Evolutionary conservation across 441 rosid species (phyloP).

Genomic region (Mallotus repandus): DNA sequence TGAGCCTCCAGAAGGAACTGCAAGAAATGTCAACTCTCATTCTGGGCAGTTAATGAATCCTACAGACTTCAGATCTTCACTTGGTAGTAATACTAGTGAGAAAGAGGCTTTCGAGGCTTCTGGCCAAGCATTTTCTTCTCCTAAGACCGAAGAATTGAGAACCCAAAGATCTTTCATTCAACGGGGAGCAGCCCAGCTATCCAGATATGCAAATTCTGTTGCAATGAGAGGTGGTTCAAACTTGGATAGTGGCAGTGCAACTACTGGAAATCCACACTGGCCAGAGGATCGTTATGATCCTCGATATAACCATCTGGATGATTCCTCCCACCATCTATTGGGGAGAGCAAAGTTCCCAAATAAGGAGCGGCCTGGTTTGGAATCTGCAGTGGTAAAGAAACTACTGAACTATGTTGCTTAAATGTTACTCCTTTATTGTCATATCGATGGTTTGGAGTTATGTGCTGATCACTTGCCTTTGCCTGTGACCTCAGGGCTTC

Average conservation of each 20-base stretch:
- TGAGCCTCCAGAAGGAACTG: slow-evolving; percentile 39
- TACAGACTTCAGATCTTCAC: slow-evolving; percentile 29
- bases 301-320: slow-evolving; percentile 34
- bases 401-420: background rate
- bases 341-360: slow-evolving; percentile 38
- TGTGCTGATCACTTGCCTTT: slow-evolving; percentile 7
- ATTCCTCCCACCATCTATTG: slow-evolving; percentile 52
- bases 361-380: slow-evolving; percentile 43
- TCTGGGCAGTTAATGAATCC: slow-evolving; percentile 35
- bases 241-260: slow-evolving; percentile 44
- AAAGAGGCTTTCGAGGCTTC: slow-evolving; percentile 29
- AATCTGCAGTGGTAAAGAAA: slow-evolving; percentile 42
- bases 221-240: slow-evolving; percentile 65
- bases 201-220: slow-evolving; percentile 75
- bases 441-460: background rate
- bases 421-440: background rate
- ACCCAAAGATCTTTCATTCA: slow-evolving; percentile 46
- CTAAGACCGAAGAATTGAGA: slow-evolving; percentile 36
- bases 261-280: slow-evolving; percentile 36
- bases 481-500: slow-evolving; percentile 40
- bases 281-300: slow-evolving; percentile 40
- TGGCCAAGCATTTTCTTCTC: slow-evolving; percentile 30
- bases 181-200: slow-evolving; percentile 42
- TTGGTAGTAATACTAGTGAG: slow-evolving; percentile 26
- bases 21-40: slow-evolving; percentile 32